Evolutionary conservation across 1,139 yeast species (phyloP).

Genomic region (Pichia kudriavzevii): DNA sequence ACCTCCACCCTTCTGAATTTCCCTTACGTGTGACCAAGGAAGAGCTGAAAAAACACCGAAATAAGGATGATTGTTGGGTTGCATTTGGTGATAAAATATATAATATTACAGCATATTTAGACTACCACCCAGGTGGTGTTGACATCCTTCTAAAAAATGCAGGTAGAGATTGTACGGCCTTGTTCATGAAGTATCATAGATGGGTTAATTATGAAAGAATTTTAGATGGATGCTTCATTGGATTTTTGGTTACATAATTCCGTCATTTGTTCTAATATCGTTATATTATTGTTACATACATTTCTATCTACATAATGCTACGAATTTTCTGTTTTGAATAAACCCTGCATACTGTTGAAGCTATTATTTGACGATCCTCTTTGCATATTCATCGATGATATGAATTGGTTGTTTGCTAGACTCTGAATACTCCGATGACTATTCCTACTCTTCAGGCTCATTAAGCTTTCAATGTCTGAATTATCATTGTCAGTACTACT

Average conservation of each 20-base stretch:
- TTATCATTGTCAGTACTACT: constrained; percentile 2
- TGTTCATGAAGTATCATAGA: constrained; percentile 74
- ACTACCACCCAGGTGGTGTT: constrained; percentile 91
- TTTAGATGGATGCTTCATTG: constrained; percentile 71
- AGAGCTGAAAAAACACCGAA: constrained; percentile 54
- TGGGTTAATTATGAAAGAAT: constrained; percentile 88
- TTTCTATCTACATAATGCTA: background rate
- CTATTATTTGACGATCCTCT: constrained; percentile 3
- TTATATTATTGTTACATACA: background rate
- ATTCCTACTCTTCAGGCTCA: no score
- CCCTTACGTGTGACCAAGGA: constrained; percentile 50
- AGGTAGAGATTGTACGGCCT: constrained; percentile 75
- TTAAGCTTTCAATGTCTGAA: background rate
- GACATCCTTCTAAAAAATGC: constrained; percentile 73
- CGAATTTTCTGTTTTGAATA: background rate
- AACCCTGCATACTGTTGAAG: constrained; percentile 4
- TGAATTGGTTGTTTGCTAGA: background rate
- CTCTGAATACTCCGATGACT: constrained; percentile 1
- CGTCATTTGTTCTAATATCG: background rate
- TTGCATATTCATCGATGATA: constrained; percentile 2
- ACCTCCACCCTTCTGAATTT: constrained; percentile 28
- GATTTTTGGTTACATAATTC: constrained; percentile 36
- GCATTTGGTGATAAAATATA: constrained; percentile 74
- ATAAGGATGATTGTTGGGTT: constrained; percentile 75
- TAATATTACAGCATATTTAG: constrained; percentile 72